Evolutionary conservation across 2,329 filamentous ascomycete genomes (phyloP).

Genomic region (Neonectria neomacrospora): DNA sequence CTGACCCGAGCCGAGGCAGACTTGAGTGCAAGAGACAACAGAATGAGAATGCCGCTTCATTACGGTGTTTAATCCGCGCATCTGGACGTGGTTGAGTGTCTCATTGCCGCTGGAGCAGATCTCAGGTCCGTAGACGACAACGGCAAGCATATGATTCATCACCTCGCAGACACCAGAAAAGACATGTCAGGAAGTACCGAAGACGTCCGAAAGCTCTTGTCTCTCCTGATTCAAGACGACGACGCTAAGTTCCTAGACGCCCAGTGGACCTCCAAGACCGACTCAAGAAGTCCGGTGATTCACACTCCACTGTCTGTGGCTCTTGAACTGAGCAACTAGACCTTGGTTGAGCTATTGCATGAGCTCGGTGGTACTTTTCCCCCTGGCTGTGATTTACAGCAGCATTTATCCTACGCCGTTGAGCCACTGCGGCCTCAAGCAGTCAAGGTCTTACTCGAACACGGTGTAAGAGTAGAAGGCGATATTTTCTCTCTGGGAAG

Average conservation of each 20-base stretch:
- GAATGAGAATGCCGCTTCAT: background rate
- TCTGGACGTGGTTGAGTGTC: background rate
- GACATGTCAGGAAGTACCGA: background rate
- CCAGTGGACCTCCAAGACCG: background rate
- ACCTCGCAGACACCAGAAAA: background rate
- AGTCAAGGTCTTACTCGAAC: background rate
- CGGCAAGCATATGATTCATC: conserved; percentile 6
- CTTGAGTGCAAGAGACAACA: background rate
- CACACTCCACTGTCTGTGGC: background rate
- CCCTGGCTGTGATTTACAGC: background rate
- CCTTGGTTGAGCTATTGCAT: background rate
- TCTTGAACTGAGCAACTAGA: background rate
- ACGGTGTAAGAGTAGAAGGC: background rate
- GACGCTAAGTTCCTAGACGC: background rate
- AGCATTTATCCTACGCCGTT: background rate
- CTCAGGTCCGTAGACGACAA: background rate
- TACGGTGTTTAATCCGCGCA: background rate
- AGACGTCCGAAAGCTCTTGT: background rate
- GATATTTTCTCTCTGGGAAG: background rate
- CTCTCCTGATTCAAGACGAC: background rate
- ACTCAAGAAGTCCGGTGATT: background rate
- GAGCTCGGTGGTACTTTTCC: background rate
- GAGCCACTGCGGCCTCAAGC: background rate
- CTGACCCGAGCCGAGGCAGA: conserved; percentile 8
- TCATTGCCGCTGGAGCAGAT: conserved; percentile 1